Conservation (phyloP, 441 rosid species). For the Eugenia klotzschiana region DNA sequence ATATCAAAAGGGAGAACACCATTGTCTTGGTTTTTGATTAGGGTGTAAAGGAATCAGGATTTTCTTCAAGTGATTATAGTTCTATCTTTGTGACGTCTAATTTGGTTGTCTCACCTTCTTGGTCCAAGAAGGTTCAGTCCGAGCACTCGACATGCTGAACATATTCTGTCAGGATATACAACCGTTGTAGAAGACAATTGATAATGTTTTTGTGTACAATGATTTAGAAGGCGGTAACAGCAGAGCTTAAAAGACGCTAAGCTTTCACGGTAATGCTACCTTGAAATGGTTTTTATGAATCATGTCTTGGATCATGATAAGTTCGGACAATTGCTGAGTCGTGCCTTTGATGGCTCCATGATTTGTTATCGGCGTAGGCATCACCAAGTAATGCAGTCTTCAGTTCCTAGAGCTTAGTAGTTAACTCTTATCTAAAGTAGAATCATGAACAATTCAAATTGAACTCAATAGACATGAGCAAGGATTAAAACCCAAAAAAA, state of each 20-base stretch:
- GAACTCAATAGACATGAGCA: neutral
- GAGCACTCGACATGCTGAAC: no score
- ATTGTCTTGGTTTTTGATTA: neutral
- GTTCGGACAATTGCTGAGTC: neutral
- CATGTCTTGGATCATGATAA: neutral
- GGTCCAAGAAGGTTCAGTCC: no score
- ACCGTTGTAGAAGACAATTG: neutral
- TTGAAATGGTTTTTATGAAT: neutral
- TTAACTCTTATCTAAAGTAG: neutral
- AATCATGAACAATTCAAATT: neutral
- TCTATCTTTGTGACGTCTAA: neutral
- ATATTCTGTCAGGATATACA: no score
- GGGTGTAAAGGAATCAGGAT: neutral
- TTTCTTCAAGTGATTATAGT: neutral
- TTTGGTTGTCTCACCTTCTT: neutral
- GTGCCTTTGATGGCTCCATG: neutral
- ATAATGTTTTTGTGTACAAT: neutral
- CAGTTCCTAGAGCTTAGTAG: neutral
- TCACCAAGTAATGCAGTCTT: neutral
- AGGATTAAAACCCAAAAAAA: neutral
- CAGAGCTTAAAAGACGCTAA: neutral
- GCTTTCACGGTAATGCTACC: neutral
- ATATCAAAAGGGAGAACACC: constrained; percentile 10
- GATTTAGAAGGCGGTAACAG: neutral
- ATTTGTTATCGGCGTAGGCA: neutral